A percentile compares a stretch with the other conserved stretches of the same genome.
Conservation (phyloP, 2,329 filamentous ascomycete species). For the Akanthomyces muscarius region DNA sequence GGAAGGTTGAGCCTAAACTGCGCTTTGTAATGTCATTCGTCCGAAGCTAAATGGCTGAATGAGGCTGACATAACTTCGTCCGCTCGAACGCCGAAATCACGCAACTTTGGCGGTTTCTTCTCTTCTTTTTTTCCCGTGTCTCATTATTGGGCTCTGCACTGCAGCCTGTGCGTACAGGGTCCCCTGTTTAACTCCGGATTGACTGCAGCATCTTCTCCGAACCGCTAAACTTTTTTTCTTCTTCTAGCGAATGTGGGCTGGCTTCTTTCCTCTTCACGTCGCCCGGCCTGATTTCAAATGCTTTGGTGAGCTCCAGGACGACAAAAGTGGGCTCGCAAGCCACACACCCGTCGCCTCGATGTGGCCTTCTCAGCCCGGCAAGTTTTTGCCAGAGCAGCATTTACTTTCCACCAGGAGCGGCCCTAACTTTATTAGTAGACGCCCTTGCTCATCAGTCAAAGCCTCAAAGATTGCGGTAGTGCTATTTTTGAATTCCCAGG, state of each 20-base stretch:
- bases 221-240: neutral
- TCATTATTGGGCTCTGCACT: neutral
- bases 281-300: slow-evolving; percentile 14
- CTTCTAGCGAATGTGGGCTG: neutral
- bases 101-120: neutral
- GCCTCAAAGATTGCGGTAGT: neutral
- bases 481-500: neutral
- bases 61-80: neutral
- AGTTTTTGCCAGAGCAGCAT: neutral
- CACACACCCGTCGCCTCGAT: neutral
- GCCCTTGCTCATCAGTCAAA: neutral
- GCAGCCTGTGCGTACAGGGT: neutral
- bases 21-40: slow-evolving; percentile 9
- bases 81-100: neutral
- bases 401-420: neutral
- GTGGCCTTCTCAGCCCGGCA: neutral
- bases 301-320: slow-evolving; percentile 1
- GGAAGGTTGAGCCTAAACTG: neutral
- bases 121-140: neutral
- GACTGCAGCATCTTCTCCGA: neutral
- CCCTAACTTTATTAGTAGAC: neutral
- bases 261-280: neutral
- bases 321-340: slow-evolving; percentile 6
- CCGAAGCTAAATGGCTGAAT: neutral
- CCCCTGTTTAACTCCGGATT: neutral